A percentile compares a stretch with the other conserved stretches of the same genome.
These are phyloP conservation scores for Saccharomycopsis fodiens DNA, from an alignment of 805 yeast genomes.

Conservation along the genomic window DNA sequence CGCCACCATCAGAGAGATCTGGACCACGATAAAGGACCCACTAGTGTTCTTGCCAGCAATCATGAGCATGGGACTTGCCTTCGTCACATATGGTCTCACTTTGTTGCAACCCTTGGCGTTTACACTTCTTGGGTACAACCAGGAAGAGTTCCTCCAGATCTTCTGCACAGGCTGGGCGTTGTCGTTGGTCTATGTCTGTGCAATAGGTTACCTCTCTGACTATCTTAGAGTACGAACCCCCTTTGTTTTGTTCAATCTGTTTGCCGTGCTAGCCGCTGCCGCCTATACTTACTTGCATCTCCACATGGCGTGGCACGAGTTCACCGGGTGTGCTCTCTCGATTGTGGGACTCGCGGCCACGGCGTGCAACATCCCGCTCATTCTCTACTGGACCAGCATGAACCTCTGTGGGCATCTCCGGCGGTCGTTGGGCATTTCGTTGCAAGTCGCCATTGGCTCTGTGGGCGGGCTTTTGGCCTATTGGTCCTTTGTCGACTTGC, in stretches of 20 bases:
- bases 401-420: conserved; percentile 43
- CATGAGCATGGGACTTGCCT: conserved; percentile 46
- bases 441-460: conserved; percentile 56
- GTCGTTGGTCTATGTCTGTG: conserved; percentile 1
- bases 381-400: conserved; percentile 49
- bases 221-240: conserved; percentile 36
- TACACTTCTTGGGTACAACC: not conserved
- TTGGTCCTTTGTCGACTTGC: conserved; percentile 8
- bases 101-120: not conserved
- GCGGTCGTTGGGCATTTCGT: conserved; percentile 48
- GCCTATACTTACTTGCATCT: conserved; percentile 22
- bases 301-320: not conserved
- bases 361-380: conserved; percentile 51
- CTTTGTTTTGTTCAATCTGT: conserved; percentile 23
- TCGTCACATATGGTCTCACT: conserved; percentile 1
- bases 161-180: conserved; percentile 37
- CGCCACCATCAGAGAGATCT: conserved; percentile 37
- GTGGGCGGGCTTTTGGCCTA: conserved; percentile 14
- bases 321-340: conserved; percentile 35
- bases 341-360: conserved; percentile 21
- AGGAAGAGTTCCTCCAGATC: not conserved
- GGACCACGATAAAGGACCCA: conserved; percentile 48
- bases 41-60: conserved; percentile 48
- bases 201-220: conserved; percentile 31
- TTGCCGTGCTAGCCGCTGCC: not conserved